Evolutionary conservation across 257 asterid species (phyloP).

Genomic region (Fraxinus quadrangulata): DNA sequence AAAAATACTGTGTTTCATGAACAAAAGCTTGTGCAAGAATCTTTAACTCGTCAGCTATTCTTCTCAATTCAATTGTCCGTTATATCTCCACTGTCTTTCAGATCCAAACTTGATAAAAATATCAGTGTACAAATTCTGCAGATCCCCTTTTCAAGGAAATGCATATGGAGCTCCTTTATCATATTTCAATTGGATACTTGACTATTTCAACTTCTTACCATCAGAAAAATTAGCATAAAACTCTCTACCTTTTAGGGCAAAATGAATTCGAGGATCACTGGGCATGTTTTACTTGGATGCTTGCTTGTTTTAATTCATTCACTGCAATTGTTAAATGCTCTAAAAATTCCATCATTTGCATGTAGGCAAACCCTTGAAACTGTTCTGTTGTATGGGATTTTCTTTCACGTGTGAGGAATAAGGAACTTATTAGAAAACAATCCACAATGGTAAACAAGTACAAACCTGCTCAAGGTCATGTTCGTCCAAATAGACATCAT

Average conservation of each 20-base stretch:
- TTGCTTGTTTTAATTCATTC: neutral
- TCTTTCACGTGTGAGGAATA: neutral
- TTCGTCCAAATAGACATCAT: conserved; percentile 45
- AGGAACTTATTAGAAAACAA: neutral
- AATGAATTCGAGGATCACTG: neutral
- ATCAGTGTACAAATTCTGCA: neutral
- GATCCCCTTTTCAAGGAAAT: neutral
- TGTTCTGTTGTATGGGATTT: neutral
- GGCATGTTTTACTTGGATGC: neutral
- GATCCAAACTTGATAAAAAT: neutral
- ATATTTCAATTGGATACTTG: neutral
- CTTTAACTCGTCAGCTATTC: neutral
- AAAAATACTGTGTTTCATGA: neutral
- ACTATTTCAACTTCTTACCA: neutral
- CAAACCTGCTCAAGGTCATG: conserved; percentile 59
- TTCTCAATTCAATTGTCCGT: neutral
- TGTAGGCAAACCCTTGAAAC: neutral
- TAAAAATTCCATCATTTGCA: neutral
- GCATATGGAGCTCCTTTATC: neutral
- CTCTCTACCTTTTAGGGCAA: neutral
- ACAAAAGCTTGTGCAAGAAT: neutral
- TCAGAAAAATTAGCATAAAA: neutral
- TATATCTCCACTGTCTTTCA: neutral
- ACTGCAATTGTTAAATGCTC: neutral
- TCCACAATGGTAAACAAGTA: conserved; percentile 10